Evolutionary conservation across 495 filamentous ascomycete genomes (phyloP), one percentile per base, ranked within the genome.

Genomic region (Cetradonia linearis): DNA sequence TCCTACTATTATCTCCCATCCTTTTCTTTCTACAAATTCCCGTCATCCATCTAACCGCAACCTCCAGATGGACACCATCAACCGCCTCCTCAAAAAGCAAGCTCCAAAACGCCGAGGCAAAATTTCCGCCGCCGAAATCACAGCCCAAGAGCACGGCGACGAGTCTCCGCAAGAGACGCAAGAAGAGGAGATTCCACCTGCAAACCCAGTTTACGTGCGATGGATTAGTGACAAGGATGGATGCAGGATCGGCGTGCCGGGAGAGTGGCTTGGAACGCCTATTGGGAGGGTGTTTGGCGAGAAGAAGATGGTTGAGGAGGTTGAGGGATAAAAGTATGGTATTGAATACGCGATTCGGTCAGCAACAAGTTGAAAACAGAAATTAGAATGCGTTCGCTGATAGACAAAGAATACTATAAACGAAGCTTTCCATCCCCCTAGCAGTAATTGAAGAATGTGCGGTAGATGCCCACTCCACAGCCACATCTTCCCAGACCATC

Each of bases 71-170:
- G 92, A 96, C 70, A 98, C 93, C 16, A 96, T 98, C 78, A 96
- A 97, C 73, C 89, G 92, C 56, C 83, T 98, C 31, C 83, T 97
- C 56, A 90, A 91, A 71, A 96, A 95, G 67, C 94, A 96, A 74
- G 88, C 90, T 5, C 91, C 92, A 25, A 97, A 96, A 72, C 85
- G 78, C 63, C 85, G 78, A 47, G 83, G 78, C 50, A 77, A 74
- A 61, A 72, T 74, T 36, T 69, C 74, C 9, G 76, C 75, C 11
- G 76, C 70, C 6, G 78, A 82, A 38, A 70, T 64, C 31, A 38
- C 42, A 31, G 75, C 71, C 71, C 44, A 81, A 70, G 30, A 61
- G 42, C 47, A 42, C 67, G 68, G 61, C n/a, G 83, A 81, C 42
- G 86, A 84, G 18, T 80, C 79, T 42, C 83, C 83, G 4, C 74